Conservation (phyloP, 2,329 filamentous ascomycete genomes). For the Juglanconis juglandina region DNA sequence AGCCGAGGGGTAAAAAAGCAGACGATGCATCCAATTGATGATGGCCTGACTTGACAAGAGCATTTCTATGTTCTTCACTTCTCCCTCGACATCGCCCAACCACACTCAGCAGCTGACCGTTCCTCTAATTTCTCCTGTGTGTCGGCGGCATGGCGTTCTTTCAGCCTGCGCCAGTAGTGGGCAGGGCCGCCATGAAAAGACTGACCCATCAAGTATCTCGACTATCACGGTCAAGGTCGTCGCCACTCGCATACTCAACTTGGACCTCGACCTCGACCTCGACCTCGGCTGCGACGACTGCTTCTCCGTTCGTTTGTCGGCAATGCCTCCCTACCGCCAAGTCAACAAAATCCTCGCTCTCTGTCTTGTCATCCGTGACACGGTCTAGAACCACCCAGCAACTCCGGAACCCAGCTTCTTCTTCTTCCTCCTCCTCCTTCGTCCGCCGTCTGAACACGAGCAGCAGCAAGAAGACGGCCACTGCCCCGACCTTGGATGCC, state of each 20-base stretch:
- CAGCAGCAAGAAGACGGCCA: slow-evolving; percentile 11
- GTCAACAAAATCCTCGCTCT: not conserved
- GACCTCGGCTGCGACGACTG: not conserved
- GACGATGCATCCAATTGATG: not conserved
- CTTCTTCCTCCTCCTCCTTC: not conserved
- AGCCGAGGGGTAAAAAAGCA: slow-evolving; percentile 10
- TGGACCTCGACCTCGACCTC: slow-evolving; percentile 1
- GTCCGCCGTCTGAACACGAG: slow-evolving; percentile 10
- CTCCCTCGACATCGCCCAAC: not conserved
- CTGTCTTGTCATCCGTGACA: slow-evolving; percentile 2
- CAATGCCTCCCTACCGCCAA: slow-evolving; percentile 36
- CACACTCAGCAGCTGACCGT: not conserved
- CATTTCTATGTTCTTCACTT: not conserved
- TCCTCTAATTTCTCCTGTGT: not conserved
- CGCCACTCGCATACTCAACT: not conserved
- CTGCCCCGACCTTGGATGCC: not conserved
- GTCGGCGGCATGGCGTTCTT: slow-evolving; percentile 11
- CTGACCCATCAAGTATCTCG: slow-evolving; percentile 12
- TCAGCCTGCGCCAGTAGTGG: slow-evolving; percentile 12
- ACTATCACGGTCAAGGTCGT: not conserved
- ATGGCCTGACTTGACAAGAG: slow-evolving; percentile 11
- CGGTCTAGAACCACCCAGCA: not conserved
- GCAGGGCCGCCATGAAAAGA: slow-evolving; percentile 10
- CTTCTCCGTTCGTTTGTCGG: slow-evolving; percentile 41
- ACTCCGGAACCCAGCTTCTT: not conserved